Evolutionary conservation across 768 basidiomycete genomes (phyloP), one percentile per base, ranked within the genome.

Genomic region (Naganishia friedmannii): DNA sequence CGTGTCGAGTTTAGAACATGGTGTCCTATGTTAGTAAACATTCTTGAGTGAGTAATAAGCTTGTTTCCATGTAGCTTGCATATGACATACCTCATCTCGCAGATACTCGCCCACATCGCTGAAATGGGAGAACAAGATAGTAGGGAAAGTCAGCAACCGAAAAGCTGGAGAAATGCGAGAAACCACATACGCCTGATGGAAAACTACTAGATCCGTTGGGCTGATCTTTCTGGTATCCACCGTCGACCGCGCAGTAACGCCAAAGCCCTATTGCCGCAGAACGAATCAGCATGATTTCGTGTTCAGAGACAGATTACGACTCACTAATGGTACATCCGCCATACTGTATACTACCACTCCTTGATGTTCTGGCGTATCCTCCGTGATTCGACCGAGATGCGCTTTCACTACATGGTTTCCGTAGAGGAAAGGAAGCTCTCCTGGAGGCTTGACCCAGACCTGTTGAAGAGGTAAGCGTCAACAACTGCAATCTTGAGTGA

Each of bases 391-490:
- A 21, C 96, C 96, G n/a, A 99, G 84, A 82, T 99, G 96, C 10
- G 96, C 96, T 83, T 98, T 99, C 73, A 97, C 87, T 70, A 98
- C 89, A 83, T 99, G 94, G 79, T 99, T 99, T 68, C 96, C 96
- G 77, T 99, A 99, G 45, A 99, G 83, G 85, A 95, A 99, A 0
- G 96, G 96, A 89, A 99, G 95, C 83, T 99, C 96, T 77, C 96
- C 96, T 74, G 98, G 95, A 29, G 94, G 89, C 82, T 99, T 99
- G 80, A 99, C 93, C 96, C 96, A 99, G 21, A 98, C 87, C 95
- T 97, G 70, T 4, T 3, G 15, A 46, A 37, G 71, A 15, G 34
- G 46, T 13, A 12, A 26, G n/a, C 23, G 48, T 51, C 23, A 51
- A 26, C n/a, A n/a, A 4, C 12, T 7, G n/a, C 17, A 3, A 51